Evolutionary conservation across 2,329 filamentous ascomycete genomes (phyloP).

Genomic region (Penicillium digitatum): DNA sequence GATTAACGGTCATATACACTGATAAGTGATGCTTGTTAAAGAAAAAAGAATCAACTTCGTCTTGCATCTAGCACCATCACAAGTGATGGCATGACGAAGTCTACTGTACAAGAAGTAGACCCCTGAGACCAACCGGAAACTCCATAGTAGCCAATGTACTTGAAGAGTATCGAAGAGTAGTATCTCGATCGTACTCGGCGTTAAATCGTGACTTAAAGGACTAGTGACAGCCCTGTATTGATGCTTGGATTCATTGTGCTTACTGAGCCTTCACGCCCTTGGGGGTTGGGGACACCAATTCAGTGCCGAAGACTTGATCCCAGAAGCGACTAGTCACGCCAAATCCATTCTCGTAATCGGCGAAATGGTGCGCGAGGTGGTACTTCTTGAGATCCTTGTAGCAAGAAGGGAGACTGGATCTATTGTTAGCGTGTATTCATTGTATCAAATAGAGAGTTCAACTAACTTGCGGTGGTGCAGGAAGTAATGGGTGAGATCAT

Average conservation of each 20-base stretch:
- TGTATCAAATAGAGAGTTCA: background rate
- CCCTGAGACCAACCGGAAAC: conserved; percentile 13
- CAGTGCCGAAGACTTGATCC: conserved; percentile 88
- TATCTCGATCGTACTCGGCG: conserved; percentile 8
- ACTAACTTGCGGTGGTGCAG: conserved; percentile 83
- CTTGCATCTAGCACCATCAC: background rate
- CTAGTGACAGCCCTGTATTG: background rate
- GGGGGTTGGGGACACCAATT: conserved; percentile 54
- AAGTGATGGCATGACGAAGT: conserved; percentile 1
- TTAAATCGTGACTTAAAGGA: conserved; percentile 17
- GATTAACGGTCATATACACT: conserved; percentile 24
- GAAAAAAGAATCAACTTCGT: conserved; percentile 7
- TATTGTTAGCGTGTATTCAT: conserved; percentile 11
- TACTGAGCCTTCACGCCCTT: conserved; percentile 39
- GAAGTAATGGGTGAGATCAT: conserved; percentile 98
- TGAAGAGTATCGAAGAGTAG: background rate
- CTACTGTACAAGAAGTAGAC: conserved; percentile 17
- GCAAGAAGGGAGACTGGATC: conserved; percentile 68
- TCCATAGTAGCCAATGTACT: conserved; percentile 12
- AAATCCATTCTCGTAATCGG: conserved; percentile 96
- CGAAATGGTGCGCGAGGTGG: conserved; percentile 94
- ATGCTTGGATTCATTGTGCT: background rate
- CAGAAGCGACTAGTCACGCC: conserved; percentile 96
- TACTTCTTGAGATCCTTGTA: conserved; percentile 95
- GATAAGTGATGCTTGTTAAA: conserved; percentile 18